Evolutionary conservation across 371 early-diverging fungal species (phyloP).

Genomic region (Homolaphlyctis polyrhiza): DNA sequence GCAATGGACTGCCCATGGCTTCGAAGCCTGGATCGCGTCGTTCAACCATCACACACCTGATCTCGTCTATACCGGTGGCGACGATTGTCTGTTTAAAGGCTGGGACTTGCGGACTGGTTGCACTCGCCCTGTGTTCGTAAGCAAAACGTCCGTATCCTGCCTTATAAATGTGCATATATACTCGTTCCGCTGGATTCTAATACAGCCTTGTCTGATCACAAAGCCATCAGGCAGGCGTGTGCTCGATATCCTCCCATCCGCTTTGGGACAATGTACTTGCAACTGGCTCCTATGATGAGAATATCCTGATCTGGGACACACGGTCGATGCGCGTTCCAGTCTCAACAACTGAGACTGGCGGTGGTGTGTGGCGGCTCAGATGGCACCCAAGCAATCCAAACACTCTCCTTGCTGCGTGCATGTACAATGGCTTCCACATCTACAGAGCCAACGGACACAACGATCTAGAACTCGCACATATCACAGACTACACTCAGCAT

Average conservation of each 20-base stretch:
- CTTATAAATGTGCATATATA: neutral
- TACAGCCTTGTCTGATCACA: conserved; percentile 2
- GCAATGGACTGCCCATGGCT: conserved; percentile 75
- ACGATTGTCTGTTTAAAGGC: conserved; percentile 75
- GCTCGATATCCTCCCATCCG: conserved; percentile 74
- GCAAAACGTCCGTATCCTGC: conserved; percentile 35
- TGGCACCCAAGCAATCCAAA: conserved; percentile 77
- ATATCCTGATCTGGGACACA: conserved; percentile 82
- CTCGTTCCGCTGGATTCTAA: neutral
- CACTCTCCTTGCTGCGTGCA: conserved; percentile 75
- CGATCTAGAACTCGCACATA: neutral
- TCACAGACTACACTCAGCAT: conserved; percentile 53
- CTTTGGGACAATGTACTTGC: conserved; percentile 59
- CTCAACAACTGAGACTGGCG: conserved; percentile 65
- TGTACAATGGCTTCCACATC: conserved; percentile 79
- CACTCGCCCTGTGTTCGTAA: conserved; percentile 41
- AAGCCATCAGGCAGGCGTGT: conserved; percentile 75
- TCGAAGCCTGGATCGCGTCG: conserved; percentile 89
- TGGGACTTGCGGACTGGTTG: conserved; percentile 73
- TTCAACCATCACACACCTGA: conserved; percentile 73
- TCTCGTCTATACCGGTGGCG: conserved; percentile 66
- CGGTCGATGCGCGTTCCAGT: conserved; percentile 72
- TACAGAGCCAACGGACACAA: conserved; percentile 14
- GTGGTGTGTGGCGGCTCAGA: conserved; percentile 91
- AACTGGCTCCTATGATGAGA: conserved; percentile 88